Base-by-base conservation (phyloP, 2,329 filamentous ascomycete species). In the Fusarium mundagurra region DNA sequence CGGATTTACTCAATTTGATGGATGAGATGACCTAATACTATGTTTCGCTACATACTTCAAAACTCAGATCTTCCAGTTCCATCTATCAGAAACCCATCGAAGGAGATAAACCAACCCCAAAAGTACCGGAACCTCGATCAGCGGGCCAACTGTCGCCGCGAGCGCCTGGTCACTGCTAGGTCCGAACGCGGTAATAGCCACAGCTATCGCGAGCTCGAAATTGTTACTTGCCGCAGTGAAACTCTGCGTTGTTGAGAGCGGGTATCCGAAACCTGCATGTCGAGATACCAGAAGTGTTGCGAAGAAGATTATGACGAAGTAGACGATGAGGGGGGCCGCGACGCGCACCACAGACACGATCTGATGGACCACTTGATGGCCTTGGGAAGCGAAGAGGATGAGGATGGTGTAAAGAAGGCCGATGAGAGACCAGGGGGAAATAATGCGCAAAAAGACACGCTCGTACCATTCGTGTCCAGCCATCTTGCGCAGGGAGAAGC, bases 171-270 rank as follows among this genome's bases (percentile, higher is more conserved):
- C 91, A 77, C 93, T 96, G 45, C 92, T 85, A 0, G 92, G 88
- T 0, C 94, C 95, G 82, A 93, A 97, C 0, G 92, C 92, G 0
- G 94, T 92, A 7, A 97, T 91, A 0, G 93, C 93, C 0, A 98
- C 94, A 0, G 94, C 94, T 82, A 98, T 97, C 0, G 95, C 94
- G 31, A 98, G 85, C 84, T 98, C 95, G 78, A 98, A 98, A 80
- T 98, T 97, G 80, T 98, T 98, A 81, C 94, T 97, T 2, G 94
- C 93, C 0, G 94, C 95, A 0, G 94, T 97, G 77, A 97, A 96
- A 79, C 93, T 95, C 83, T 97, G 94, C 5, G 94, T 96, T 17
- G 88, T 87, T 3, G 89, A 88, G 2, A 95, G 81, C 41, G 87
- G 87, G 80, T 97, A 97, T 0, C 90, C 90, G 67, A 95, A 95